Evolutionary conservation across 1,284 basidiomycete genomes (phyloP), one percentile per base, ranked within the genome.

Genomic region (Agroathelia rolfsii): DNA sequence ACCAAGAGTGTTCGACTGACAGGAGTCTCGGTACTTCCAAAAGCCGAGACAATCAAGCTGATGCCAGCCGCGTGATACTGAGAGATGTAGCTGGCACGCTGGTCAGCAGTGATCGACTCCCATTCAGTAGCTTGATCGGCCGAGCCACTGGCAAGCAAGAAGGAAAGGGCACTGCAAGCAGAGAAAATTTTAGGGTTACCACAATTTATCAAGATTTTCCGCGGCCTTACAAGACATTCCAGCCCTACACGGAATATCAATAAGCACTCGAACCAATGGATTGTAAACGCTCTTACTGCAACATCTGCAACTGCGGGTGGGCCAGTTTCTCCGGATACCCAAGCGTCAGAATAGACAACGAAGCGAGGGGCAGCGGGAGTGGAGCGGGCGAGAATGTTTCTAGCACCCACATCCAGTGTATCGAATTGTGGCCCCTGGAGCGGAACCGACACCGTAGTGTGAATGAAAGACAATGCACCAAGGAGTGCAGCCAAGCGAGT

Each of bases 31-130:
- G 35, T 31, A 1, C 51, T 47, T 8, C 75, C 76, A 38, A 77
- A 77, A 2, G 55, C 58, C 15, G 72, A 69, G 2, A 76, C 72
- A 2, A 76, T 55, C 18, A 76, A 44, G 18, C 65, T 68, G 35
- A 76, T 71, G 6, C 72, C 73, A 4, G 72, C 73, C 5, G 62
- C 60, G 6, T 56, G 59, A 42, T 76, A 76, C 39, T 70, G 57
- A 0, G 59, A 42, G 39, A 72, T 59, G 42, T 66, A 56, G 8
- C 58, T 46, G 16, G 59, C 40, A 17, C 72, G 61, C 29, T 69
- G 48, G 13, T 50, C 45, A 17, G 48, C 55, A 10, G 58, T 59
- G 14, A 75, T 51, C n/a, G 47, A 34, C n/a, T 49, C 44, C 64
- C 62, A 66, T 38, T 56, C 53, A 19, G 43, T 37, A 3, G 60